Conservation (phyloP, 1,139 yeast species). For the Yamadazyma taylorii region DNA sequence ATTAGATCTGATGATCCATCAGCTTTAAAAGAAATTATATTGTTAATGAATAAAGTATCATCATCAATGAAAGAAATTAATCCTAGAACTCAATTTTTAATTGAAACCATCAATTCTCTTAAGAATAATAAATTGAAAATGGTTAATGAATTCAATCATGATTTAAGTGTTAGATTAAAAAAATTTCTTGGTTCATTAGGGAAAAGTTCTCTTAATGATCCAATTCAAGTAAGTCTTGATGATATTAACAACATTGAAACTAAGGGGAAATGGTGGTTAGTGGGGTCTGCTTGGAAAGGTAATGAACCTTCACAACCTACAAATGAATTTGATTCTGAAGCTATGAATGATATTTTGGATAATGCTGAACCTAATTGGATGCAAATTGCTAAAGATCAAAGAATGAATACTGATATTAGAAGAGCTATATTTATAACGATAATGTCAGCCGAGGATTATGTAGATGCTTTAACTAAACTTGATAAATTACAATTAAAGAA, state of each 20-base stretch:
- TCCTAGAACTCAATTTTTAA: constrained; percentile 76
- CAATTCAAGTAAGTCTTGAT: constrained; percentile 78
- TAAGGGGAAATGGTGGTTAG: constrained; percentile 97
- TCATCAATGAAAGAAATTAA: constrained; percentile 32
- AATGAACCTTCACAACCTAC: constrained; percentile 27
- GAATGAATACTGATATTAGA: constrained; percentile 95
- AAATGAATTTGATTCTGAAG: constrained; percentile 27
- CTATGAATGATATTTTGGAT: constrained; percentile 58
- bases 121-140: constrained; percentile 79
- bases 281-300: constrained; percentile 96
- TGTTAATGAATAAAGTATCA: constrained; percentile 46
- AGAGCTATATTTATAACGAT: constrained; percentile 90
- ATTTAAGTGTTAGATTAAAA: constrained; percentile 58
- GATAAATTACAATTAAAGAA: constrained; percentile 78
- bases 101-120: constrained; percentile 81
- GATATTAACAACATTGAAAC: constrained; percentile 78
- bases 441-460: constrained; percentile 91
- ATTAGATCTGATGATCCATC: constrained; percentile 88
- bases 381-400: constrained; percentile 77
- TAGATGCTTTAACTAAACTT: constrained; percentile 81
- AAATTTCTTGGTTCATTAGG: constrained; percentile 60
- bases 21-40: constrained; percentile 77
- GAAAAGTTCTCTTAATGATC: constrained; percentile 55
- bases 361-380: constrained; percentile 84
- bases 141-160: constrained; percentile 47